These are phyloP conservation scores for Hysterium pulicare DNA, from an alignment of 2,329 filamentous ascomycete species.

Conservation along the genomic window DNA sequence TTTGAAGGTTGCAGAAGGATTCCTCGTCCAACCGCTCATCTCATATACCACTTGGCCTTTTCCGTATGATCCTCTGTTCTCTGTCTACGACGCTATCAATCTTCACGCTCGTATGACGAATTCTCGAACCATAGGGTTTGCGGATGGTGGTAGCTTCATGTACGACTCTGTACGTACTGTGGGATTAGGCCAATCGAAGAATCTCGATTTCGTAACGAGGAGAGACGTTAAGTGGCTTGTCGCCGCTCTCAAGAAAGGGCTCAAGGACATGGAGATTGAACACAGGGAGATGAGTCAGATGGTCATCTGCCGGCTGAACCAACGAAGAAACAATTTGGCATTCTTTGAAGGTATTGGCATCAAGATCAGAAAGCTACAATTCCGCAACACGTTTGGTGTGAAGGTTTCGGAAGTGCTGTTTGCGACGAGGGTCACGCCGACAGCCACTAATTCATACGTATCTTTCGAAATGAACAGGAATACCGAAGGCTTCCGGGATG, in stretches of 20 bases:
- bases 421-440: conserved; percentile 14
- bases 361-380: conserved; percentile 23
- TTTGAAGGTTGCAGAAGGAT: conserved; percentile 14
- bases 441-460: background rate
- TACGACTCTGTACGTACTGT: conserved; percentile 13
- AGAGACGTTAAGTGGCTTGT: conserved; percentile 23
- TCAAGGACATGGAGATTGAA: conserved; percentile 23
- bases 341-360: conserved; percentile 21
- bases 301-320: conserved; percentile 21
- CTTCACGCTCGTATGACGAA: conserved; percentile 14
- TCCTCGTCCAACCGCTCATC: conserved; percentile 19
- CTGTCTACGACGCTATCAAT: conserved; percentile 15
- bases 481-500: conserved; percentile 16
- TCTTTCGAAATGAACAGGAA: conserved; percentile 6
- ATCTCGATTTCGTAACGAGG: conserved; percentile 25
- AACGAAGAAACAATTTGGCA: conserved; percentile 18
- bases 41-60: conserved; percentile 22
- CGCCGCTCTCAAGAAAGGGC: conserved; percentile 17
- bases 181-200: conserved; percentile 19
- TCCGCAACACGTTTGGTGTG: conserved; percentile 22
- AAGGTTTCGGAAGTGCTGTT: conserved; percentile 18
- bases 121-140: conserved; percentile 1
- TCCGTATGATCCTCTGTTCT: conserved; percentile 25
- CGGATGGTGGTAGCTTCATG: background rate
- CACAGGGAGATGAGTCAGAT: conserved; percentile 15